Evolutionary conservation across 495 filamentous ascomycete genomes (phyloP).

Genomic region (Aspergillus nanangensis): DNA sequence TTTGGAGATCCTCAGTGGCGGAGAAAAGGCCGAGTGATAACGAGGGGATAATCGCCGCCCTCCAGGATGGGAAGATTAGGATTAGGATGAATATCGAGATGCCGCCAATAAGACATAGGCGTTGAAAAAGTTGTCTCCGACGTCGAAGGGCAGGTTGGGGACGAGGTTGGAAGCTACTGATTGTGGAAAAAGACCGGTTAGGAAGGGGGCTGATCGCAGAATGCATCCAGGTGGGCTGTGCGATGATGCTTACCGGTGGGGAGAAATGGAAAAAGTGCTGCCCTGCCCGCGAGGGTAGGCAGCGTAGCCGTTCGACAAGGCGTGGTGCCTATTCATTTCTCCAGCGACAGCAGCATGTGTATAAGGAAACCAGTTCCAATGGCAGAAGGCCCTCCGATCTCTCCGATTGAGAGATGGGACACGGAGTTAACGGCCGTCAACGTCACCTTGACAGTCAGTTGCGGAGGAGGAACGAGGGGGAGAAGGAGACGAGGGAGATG

Average conservation of each 20-base stretch:
- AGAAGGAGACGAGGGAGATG: no score
- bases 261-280: constrained; percentile 80
- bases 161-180: constrained; percentile 78
- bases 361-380: constrained; percentile 9
- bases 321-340: constrained; percentile 57
- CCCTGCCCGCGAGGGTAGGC: constrained; percentile 56
- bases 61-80: constrained; percentile 62
- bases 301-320: constrained; percentile 72
- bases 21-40: constrained; percentile 69
- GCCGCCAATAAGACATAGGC: constrained; percentile 49
- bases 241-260: constrained; percentile 62
- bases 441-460: no score
- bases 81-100: constrained; percentile 61
- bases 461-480: no score
- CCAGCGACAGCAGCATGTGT: constrained; percentile 22
- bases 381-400: constrained; percentile 5
- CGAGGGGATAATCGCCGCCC: constrained; percentile 58
- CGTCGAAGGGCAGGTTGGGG: constrained; percentile 69
- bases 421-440: background rate
- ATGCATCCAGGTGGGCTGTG: background rate
- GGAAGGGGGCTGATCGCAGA: background rate
- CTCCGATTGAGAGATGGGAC: background rate
- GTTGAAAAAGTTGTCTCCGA: constrained; percentile 68
- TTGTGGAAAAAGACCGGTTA: background rate
- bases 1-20: constrained; percentile 63